Evolutionary conservation across 192 early-diverging fungal genomes (phyloP).

Genomic region (Coemansia sp.): DNA sequence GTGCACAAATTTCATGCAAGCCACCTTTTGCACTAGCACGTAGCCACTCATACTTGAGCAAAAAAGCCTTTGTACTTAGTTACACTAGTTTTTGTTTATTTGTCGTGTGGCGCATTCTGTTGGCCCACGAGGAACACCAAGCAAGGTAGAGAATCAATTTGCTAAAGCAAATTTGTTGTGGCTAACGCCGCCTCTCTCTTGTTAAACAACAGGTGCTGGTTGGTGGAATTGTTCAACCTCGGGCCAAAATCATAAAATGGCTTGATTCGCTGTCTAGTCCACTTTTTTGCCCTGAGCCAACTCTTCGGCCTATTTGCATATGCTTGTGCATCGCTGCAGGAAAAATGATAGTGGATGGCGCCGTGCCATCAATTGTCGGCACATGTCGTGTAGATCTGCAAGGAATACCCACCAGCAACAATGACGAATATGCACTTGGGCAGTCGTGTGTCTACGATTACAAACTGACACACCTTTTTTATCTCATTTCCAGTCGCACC

Average conservation of each 20-base stretch:
- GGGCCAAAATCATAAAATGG: background rate
- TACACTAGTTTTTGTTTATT: background rate
- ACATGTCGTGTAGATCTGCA: conserved; percentile 6
- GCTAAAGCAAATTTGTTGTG: background rate
- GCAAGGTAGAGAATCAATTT: background rate
- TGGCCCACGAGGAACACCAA: background rate
- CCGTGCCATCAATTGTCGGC: conserved; percentile 5
- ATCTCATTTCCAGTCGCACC: background rate
- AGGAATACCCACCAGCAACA: background rate
- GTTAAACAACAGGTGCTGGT: background rate
- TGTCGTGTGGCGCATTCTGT: background rate
- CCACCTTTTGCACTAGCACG: background rate
- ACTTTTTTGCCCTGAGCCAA: background rate
- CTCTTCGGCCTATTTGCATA: background rate
- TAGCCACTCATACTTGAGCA: background rate
- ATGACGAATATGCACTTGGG: background rate
- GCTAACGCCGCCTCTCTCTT: background rate
- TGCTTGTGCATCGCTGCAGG: background rate
- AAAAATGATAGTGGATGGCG: background rate
- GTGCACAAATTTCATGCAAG: background rate
- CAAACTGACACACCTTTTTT: background rate
- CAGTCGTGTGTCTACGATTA: background rate
- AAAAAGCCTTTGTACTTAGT: background rate
- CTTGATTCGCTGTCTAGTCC: background rate
- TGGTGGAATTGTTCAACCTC: background rate